Percentiles rank a stretch among this genome's conserved stretches.
These are phyloP conservation scores for Blastobotrys buckinghamii DNA, from an alignment of 1,139 yeast genomes.

Conservation along the genomic window DNA sequence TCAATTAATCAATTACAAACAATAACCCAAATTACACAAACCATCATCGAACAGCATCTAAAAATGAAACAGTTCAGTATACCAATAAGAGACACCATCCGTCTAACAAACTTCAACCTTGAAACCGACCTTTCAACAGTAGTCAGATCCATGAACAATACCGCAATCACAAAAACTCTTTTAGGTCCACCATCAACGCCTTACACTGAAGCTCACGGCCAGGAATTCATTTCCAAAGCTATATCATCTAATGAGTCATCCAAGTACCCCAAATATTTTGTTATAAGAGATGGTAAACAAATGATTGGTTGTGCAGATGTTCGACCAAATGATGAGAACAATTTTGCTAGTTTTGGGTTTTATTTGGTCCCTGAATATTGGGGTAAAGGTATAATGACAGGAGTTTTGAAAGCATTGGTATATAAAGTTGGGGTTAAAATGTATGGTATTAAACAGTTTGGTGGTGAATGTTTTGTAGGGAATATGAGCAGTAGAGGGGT, in stretches of 20 bases:
- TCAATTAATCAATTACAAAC: too few species aligned
- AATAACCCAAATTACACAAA: too few species aligned
- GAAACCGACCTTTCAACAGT: neutral
- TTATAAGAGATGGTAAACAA: neutral
- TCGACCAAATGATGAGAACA: slow-evolving; percentile 8
- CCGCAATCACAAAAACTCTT: slow-evolving; percentile 16
- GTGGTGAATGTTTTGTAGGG: slow-evolving; percentile 18
- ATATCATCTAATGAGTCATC: too few species aligned
- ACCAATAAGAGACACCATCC: too few species aligned
- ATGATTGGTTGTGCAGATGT: neutral
- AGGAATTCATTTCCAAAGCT: slow-evolving; percentile 1
- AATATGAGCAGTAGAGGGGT: slow-evolving; percentile 19
- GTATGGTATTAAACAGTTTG: slow-evolving; percentile 14
- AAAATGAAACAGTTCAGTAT: too few species aligned
- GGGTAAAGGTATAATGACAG: slow-evolving; percentile 19
- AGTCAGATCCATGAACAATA: slow-evolving; percentile 15
- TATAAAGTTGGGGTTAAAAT: slow-evolving; percentile 17
- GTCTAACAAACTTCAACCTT: neutral
- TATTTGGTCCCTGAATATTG: slow-evolving; percentile 20
- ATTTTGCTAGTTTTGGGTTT: slow-evolving; percentile 19
- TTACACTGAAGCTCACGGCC: slow-evolving; percentile 17
- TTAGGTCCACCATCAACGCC: slow-evolving; percentile 17
- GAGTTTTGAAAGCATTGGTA: slow-evolving; percentile 15
- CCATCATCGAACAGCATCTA: too few species aligned
- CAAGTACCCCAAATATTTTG: too few species aligned